Conservation (phyloP, 2,329 filamentous ascomycete species). For the Calonectria fujianensis region DNA sequence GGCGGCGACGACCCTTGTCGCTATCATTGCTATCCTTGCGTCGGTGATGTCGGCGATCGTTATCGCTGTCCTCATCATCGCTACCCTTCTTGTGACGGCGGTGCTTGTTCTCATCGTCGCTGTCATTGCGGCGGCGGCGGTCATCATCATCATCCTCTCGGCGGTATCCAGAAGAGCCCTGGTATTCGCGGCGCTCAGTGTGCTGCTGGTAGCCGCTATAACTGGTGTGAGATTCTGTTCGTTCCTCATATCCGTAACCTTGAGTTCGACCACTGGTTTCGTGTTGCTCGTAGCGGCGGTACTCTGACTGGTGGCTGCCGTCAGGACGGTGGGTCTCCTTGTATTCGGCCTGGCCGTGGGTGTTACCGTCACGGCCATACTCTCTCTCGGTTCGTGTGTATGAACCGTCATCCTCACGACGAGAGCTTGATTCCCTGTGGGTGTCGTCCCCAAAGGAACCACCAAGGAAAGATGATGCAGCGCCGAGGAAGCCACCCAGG, state of each 20-base stretch:
- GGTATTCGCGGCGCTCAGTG: constrained; percentile 71
- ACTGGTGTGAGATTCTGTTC: constrained; percentile 70
- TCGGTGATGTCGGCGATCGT: constrained; percentile 25
- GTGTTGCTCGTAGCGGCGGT: constrained; percentile 77
- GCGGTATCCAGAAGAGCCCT: constrained; percentile 58
- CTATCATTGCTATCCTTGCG: constrained; percentile 38
- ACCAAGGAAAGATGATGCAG: constrained; percentile 80
- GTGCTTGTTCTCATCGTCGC: constrained; percentile 52
- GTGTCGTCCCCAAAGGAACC: constrained; percentile 74
- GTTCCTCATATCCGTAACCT: constrained; percentile 76
- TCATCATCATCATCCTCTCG: constrained; percentile 52
- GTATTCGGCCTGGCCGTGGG: constrained; percentile 77
- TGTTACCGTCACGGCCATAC: constrained; percentile 74
- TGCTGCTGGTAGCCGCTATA: constrained; percentile 75
- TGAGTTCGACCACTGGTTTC: constrained; percentile 63
- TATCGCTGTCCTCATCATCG: constrained; percentile 50
- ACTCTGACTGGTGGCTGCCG: constrained; percentile 76
- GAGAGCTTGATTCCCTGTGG: constrained; percentile 72
- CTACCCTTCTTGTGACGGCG: constrained; percentile 30
- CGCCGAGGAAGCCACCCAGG: constrained; percentile 82
- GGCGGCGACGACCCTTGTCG: constrained; percentile 25
- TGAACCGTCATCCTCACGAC: constrained; percentile 75
- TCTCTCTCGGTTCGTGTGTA: constrained; percentile 77
- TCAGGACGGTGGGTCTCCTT: constrained; percentile 74
- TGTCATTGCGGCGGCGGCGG: constrained; percentile 52